Conservation (phyloP, 768 basidiomycete genomes). For the Hysterangium stoloniferum region DNA sequence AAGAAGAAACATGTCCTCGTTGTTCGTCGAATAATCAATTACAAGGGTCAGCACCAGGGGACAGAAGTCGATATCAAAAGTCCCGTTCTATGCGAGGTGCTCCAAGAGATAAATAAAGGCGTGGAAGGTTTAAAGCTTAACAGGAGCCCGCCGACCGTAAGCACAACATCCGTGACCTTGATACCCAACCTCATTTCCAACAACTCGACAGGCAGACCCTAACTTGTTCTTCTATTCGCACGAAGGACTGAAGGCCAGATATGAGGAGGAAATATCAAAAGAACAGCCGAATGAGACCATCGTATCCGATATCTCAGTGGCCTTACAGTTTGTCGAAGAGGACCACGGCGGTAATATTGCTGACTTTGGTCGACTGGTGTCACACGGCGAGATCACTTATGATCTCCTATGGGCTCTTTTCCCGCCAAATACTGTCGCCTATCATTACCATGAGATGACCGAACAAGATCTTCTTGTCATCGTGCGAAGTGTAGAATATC, state of each 20-base stretch:
- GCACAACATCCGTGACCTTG: not conserved
- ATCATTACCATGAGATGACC: slow-evolving; percentile 13
- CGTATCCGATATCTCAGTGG: slow-evolving; percentile 15
- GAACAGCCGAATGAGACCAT: slow-evolving; percentile 12
- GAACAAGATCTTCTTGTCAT: slow-evolving; percentile 14
- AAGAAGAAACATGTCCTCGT: slow-evolving; percentile 19
- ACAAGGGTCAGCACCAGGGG: slow-evolving; percentile 13
- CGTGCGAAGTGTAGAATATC: slow-evolving; percentile 5
- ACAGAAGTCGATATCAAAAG: slow-evolving; percentile 20
- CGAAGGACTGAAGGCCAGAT: slow-evolving; percentile 10
- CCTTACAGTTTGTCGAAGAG: slow-evolving; percentile 16
- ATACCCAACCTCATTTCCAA: not conserved
- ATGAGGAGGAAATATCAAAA: slow-evolving; percentile 15
- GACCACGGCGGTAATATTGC: slow-evolving; percentile 13
- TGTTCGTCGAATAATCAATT: slow-evolving; percentile 20
- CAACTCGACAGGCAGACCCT: slow-evolving; percentile 13
- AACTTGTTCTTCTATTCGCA: slow-evolving; percentile 16
- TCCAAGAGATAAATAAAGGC: slow-evolving; percentile 16
- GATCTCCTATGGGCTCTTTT: slow-evolving; percentile 28
- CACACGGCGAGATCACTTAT: slow-evolving; percentile 19
- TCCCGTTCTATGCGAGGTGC: slow-evolving; percentile 13
- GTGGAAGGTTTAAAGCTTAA: slow-evolving; percentile 10
- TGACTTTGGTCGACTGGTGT: slow-evolving; percentile 14
- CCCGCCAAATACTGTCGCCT: slow-evolving; percentile 18
- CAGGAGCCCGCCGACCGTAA: slow-evolving; percentile 10